Evolutionary conservation across 768 basidiomycete species (phyloP).

Genomic region (Lactarius sp.): DNA sequence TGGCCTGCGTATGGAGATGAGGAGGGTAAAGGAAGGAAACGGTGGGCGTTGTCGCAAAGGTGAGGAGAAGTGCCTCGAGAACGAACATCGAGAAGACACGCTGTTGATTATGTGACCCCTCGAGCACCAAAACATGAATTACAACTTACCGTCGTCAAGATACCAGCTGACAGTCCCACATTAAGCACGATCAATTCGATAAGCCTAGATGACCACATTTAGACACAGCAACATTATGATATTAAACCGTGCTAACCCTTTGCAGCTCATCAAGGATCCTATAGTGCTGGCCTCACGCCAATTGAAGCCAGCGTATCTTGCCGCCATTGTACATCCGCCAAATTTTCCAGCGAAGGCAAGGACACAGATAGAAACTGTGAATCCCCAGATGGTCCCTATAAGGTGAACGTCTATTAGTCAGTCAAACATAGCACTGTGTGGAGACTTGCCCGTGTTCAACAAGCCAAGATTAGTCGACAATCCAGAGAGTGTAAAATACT

Average conservation of each 20-base stretch:
- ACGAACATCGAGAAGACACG: constrained; percentile 95
- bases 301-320: constrained; percentile 60
- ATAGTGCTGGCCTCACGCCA: constrained; percentile 81
- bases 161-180: constrained; percentile 78
- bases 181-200: constrained; percentile 96
- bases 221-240: neutral
- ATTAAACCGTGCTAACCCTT: constrained; percentile 53
- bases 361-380: constrained; percentile 69
- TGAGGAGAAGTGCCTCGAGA: constrained; percentile 73
- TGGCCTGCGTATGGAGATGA: constrained; percentile 47
- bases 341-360: constrained; percentile 89
- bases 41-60: constrained; percentile 81
- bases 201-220: constrained; percentile 41
- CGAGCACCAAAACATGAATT: neutral
- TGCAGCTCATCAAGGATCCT: constrained; percentile 92
- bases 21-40: constrained; percentile 66
- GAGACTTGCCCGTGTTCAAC: constrained; percentile 58
- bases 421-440: neutral
- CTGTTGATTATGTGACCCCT: constrained; percentile 13
- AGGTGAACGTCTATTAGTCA: neutral
- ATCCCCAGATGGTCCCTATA: constrained; percentile 80
- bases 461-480: constrained; percentile 85
- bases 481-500: constrained; percentile 94
- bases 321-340: constrained; percentile 71
- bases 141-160: constrained; percentile 51